These are phyloP conservation scores for Tilletia indica DNA, from an alignment of 1,284 basidiomycete genomes.

Conservation along the genomic window DNA sequence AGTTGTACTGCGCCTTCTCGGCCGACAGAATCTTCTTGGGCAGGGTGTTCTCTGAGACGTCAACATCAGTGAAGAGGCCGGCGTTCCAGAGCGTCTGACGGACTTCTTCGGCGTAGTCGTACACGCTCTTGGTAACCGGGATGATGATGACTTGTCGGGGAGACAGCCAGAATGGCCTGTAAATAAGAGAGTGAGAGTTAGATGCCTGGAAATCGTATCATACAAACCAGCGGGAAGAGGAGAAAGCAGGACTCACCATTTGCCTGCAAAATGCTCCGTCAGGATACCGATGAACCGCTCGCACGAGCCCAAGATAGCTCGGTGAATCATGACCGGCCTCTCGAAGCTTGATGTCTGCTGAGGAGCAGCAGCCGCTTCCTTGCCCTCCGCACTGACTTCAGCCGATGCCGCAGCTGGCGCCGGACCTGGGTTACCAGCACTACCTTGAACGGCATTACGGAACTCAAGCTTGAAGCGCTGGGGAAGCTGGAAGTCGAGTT, in stretches of 20 bases:
- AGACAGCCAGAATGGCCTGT: constrained; percentile 85
- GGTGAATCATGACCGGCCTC: constrained; percentile 96
- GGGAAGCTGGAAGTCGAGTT: constrained; percentile 99
- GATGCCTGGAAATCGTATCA: too few relatives aligned
- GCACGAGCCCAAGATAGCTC: constrained; percentile 89
- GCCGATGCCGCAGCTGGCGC: not conserved
- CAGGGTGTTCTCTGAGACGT: constrained; percentile 86
- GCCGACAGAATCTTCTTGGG: constrained; percentile 79
- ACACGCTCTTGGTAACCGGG: constrained; percentile 83
- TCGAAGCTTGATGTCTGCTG: constrained; percentile 57
- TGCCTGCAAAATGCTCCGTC: constrained; percentile 94
- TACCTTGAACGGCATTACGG: constrained; percentile 59
- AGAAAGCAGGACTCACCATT: constrained; percentile 67
- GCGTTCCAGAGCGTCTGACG: constrained; percentile 67
- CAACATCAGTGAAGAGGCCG: constrained; percentile 86
- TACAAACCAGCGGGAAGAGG: too few relatives aligned
- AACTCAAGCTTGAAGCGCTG: constrained; percentile 94
- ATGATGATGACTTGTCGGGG: constrained; percentile 92
- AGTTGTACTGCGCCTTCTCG: constrained; percentile 70
- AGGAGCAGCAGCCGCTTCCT: constrained; percentile 52
- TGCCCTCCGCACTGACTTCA: constrained; percentile 35
- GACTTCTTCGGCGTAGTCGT: constrained; percentile 81
- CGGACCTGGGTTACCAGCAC: not conserved
- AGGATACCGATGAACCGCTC: constrained; percentile 97
- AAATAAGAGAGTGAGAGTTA: not conserved